Percentiles rank a stretch among this genome's conserved stretches.
Conservation (phyloP, 257 asterid genomes). For the Catharanthus roseus region DNA sequence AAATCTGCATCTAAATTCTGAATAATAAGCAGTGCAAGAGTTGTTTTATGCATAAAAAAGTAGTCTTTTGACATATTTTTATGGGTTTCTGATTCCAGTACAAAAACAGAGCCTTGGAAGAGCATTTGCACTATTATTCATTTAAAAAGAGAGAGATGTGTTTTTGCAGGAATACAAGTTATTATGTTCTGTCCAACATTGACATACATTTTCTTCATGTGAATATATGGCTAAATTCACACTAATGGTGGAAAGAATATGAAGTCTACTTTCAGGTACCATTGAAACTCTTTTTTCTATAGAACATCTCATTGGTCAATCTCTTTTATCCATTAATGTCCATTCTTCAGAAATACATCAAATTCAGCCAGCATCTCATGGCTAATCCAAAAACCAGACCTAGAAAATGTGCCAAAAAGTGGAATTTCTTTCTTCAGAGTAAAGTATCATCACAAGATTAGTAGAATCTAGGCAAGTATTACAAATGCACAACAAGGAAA, state of each 20-base stretch:
- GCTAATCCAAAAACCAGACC: not conserved
- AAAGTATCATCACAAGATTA: not conserved
- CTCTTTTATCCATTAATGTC: not conserved
- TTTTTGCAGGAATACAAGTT: not conserved
- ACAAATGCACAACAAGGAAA: not conserved
- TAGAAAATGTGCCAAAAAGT: not conserved
- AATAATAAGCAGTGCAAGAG: no score
- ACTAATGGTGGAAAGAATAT: not conserved
- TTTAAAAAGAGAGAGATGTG: not conserved
- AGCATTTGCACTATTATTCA: not conserved
- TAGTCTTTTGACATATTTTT: no score
- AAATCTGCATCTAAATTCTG: no score
- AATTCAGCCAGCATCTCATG: not conserved
- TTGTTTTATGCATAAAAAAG: no score
- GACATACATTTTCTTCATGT: not conserved
- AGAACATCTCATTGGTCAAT: not conserved
- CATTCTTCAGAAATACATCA: not conserved
- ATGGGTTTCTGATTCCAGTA: not conserved
- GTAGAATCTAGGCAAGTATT: not conserved
- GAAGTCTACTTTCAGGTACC: not conserved
- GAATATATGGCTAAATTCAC: not conserved
- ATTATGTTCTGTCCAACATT: not conserved
- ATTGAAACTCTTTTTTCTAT: not conserved
- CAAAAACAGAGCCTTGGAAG: not conserved
- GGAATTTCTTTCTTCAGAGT: not conserved